phyloP scores from a whole-genome alignment of 2,329 filamentous ascomycete genomes.

The Pseudodiploospora longispora region DNA sequence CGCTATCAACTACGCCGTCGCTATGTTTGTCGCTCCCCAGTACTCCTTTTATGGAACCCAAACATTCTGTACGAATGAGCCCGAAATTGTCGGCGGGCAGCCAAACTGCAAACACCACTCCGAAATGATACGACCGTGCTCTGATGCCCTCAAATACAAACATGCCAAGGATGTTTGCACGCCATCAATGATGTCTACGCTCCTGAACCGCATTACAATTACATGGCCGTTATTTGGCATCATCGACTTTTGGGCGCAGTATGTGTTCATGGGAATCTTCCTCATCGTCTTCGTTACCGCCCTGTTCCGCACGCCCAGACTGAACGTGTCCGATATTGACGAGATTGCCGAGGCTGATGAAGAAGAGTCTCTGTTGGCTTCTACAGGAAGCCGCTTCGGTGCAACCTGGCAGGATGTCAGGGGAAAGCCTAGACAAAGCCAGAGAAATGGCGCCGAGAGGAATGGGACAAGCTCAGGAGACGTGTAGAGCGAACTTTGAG shows the following conservation, averaged over 20 bases:
- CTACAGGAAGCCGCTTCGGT: slow-evolving; percentile 71
- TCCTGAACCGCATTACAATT: slow-evolving; percentile 84
- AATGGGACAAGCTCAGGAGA: background rate
- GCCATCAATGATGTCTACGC: slow-evolving; percentile 81
- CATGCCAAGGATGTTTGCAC: slow-evolving; percentile 78
- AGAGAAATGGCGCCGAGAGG: background rate
- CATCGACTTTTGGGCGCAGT: slow-evolving; percentile 94
- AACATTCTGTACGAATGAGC: slow-evolving; percentile 76
- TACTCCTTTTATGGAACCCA: slow-evolving; percentile 93
- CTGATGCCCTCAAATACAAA: slow-evolving; percentile 63
- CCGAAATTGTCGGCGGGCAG: slow-evolving; percentile 52
- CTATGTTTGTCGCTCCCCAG: slow-evolving; percentile 91
- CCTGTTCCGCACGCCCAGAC: slow-evolving; percentile 69
- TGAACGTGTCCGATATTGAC: slow-evolving; percentile 71
- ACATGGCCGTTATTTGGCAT: slow-evolving; percentile 94
- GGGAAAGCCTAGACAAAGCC: slow-evolving; percentile 30
- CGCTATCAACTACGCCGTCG: slow-evolving; percentile 85
- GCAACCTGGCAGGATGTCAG: slow-evolving; percentile 87
- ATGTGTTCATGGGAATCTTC: slow-evolving; percentile 79
- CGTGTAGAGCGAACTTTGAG: too few relatives aligned
- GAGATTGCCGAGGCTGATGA: slow-evolving; percentile 87
- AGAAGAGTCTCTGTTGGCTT: slow-evolving; percentile 84
- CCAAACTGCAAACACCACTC: slow-evolving; percentile 68
- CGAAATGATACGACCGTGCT: slow-evolving; percentile 72
- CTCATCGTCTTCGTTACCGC: slow-evolving; percentile 71